These are phyloP conservation scores for Microbotryomycetes sp. DNA, from an alignment of 1,284 basidiomycete genomes.

Conservation along the genomic window DNA sequence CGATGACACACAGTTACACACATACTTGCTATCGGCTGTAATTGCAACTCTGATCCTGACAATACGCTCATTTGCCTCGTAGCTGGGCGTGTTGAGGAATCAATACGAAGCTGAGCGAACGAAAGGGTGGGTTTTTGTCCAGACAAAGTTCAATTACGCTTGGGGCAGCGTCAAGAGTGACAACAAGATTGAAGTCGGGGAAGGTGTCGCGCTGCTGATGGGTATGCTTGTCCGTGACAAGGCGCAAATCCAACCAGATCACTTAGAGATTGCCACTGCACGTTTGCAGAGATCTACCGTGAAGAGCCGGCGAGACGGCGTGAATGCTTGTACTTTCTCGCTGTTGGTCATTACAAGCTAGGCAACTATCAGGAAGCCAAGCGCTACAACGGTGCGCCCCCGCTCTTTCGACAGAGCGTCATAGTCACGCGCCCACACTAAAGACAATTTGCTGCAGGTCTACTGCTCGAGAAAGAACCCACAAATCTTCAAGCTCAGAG, in stretches of 20 bases:
- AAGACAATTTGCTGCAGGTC: conserved; percentile 55
- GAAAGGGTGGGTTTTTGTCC: conserved; percentile 77
- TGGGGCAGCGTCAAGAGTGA: conserved; percentile 86
- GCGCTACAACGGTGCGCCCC: conserved; percentile 76
- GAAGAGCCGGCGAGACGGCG: conserved; percentile 77
- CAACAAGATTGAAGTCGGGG: conserved; percentile 70
- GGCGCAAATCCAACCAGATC: neutral
- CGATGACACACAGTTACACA: neutral
- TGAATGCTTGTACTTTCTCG: conserved; percentile 96
- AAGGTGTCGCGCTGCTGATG: conserved; percentile 86
- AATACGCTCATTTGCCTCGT: conserved; percentile 12
- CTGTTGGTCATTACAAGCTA: conserved; percentile 95
- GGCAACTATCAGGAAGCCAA: conserved; percentile 88
- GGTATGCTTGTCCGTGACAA: conserved; percentile 48
- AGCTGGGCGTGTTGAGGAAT: conserved; percentile 26
- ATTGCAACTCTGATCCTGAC: neutral
- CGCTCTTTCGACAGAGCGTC: no score
- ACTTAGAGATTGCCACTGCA: neutral
- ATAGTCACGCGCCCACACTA: no score
- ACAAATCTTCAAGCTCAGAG: conserved; percentile 89
- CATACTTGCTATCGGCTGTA: conserved; percentile 6
- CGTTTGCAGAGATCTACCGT: conserved; percentile 77
- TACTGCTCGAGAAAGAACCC: conserved; percentile 88
- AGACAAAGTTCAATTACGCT: conserved; percentile 97
- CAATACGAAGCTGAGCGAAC: conserved; percentile 20